Evolutionary conservation across 1,284 basidiomycete species (phyloP).

Genomic region (Naganishia sp.): DNA sequence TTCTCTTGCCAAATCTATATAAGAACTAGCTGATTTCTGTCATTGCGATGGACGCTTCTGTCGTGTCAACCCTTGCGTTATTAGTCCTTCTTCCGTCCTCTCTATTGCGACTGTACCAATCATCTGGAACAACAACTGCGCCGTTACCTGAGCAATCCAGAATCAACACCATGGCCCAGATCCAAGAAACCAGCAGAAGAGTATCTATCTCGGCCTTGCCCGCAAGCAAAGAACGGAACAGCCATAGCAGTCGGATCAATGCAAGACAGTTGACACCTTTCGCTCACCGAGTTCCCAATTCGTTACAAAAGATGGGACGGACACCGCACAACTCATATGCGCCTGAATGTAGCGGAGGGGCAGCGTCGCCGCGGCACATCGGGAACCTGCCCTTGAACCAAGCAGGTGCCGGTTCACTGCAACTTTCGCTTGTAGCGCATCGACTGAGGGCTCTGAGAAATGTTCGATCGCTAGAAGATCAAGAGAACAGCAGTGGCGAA

Average conservation of each 20-base stretch:
- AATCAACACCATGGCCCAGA: too few species aligned
- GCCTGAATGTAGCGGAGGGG: neutral
- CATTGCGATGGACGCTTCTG: too few species aligned
- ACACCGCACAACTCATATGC: constrained; percentile 22
- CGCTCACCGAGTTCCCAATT: constrained; percentile 2
- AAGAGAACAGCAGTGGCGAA: constrained; percentile 5
- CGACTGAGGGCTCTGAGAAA: constrained; percentile 2
- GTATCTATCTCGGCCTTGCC: constrained; percentile 12
- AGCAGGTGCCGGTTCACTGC: neutral
- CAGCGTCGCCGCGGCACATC: constrained; percentile 5
- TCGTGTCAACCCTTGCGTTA: too few species aligned
- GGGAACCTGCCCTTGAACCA: neutral
- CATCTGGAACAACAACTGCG: too few species aligned
- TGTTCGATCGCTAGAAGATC: neutral
- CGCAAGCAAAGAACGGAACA: neutral
- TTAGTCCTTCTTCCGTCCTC: too few species aligned
- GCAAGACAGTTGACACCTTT: constrained; percentile 11
- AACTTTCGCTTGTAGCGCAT: constrained; percentile 4
- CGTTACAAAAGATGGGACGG: neutral
- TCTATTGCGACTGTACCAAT: too few species aligned
- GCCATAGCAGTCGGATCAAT: neutral
- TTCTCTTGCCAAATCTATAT: too few species aligned
- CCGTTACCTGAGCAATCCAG: too few species aligned
- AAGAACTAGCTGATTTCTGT: too few species aligned
- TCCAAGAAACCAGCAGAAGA: neutral